These are phyloP conservation scores for Hemerocallis citrina DNA, from an alignment of 106 monocot species.

Conservation along the genomic window DNA sequence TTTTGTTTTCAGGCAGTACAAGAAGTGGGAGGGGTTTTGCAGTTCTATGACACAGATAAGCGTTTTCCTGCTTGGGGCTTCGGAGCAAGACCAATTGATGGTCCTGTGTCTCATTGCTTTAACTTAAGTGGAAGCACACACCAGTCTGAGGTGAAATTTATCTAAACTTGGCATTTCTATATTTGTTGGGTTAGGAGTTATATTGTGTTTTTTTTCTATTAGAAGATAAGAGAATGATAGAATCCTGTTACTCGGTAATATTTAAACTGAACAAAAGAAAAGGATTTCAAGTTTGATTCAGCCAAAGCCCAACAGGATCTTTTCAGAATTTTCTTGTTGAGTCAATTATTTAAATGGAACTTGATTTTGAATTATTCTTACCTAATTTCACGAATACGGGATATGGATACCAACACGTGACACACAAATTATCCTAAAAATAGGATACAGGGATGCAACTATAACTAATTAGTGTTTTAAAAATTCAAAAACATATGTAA, in stretches of 20 bases:
- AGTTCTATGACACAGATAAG: conserved; percentile 84
- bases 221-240: neutral
- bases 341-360: neutral
- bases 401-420: too few relatives aligned
- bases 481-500: too few relatives aligned
- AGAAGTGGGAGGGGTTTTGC: conserved; percentile 86
- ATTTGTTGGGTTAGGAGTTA: neutral
- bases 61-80: conserved; percentile 93
- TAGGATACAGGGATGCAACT: too few relatives aligned
- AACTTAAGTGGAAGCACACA: conserved; percentile 91
- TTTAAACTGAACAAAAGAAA: neutral
- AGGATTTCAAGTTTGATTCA: neutral
- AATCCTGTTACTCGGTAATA: neutral
- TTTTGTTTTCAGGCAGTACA: conserved; percentile 60
- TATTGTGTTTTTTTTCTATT: neutral
- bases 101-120: conserved; percentile 96
- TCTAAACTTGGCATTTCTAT: neutral
- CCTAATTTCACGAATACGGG: too few relatives aligned
- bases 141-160: conserved; percentile 55
- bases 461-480: too few relatives aligned
- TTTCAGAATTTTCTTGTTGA: neutral
- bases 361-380: too few relatives aligned
- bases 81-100: conserved; percentile 97
- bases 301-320: neutral
- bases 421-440: too few relatives aligned